Percentiles rank a stretch among this genome's conserved stretches.
These are phyloP conservation scores for Phialocephala sp. DNA, from an alignment of 2,329 filamentous ascomycete species.

Conservation along the genomic window DNA sequence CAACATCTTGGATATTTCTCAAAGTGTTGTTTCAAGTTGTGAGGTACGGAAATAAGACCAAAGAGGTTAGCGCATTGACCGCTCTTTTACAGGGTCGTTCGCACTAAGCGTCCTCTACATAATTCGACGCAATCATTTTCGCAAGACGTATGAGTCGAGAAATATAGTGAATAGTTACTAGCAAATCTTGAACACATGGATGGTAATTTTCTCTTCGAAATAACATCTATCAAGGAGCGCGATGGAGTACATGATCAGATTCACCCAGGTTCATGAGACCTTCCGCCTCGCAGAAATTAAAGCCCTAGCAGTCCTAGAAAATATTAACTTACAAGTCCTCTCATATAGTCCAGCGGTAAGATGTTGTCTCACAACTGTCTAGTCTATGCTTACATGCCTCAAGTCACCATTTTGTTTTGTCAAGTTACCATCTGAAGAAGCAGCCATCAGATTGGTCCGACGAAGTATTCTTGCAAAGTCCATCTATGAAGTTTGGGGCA, in stretches of 20 bases:
- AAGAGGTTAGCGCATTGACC: slow-evolving; percentile 22
- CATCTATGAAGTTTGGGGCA: slow-evolving; percentile 90
- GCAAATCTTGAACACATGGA: slow-evolving; percentile 8
- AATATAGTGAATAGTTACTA: too few species aligned
- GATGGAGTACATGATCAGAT: slow-evolving; percentile 86
- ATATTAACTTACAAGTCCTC: slow-evolving; percentile 73
- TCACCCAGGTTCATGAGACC: slow-evolving; percentile 88
- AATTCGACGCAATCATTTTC: slow-evolving; percentile 1
- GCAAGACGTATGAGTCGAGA: neutral
- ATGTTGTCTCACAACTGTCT: slow-evolving; percentile 29
- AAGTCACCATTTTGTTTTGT: slow-evolving; percentile 90
- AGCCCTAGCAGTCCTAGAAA: slow-evolving; percentile 74
- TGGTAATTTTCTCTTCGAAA: neutral
- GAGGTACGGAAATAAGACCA: slow-evolving; percentile 1
- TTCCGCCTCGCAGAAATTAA: slow-evolving; percentile 87
- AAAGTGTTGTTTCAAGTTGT: neutral
- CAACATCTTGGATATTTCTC: slow-evolving; percentile 45
- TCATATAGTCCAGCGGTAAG: slow-evolving; percentile 76
- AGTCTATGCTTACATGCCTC: slow-evolving; percentile 27
- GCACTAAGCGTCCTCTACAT: slow-evolving; percentile 15
- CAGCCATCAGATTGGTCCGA: slow-evolving; percentile 69
- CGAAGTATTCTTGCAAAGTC: slow-evolving; percentile 83
- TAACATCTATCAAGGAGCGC: slow-evolving; percentile 12
- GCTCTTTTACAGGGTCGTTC: slow-evolving; percentile 9
- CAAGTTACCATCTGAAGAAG: slow-evolving; percentile 65